These are phyloP conservation scores for Calonectria crousiana DNA, from an alignment of 2,329 filamentous ascomycete genomes.

Conservation along the genomic window DNA sequence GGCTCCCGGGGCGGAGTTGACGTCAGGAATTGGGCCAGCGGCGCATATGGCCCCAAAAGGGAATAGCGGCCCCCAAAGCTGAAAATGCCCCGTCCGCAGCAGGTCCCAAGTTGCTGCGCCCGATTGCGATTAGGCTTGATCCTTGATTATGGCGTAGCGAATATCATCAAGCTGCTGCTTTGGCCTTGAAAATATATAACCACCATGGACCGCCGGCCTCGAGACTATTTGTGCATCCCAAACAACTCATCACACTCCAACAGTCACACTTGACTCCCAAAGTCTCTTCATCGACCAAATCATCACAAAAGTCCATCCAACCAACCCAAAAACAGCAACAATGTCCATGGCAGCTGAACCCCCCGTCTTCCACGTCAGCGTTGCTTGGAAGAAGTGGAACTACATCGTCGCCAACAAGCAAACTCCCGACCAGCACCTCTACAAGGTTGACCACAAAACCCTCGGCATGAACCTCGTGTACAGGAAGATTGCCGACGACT, in stretches of 20 bases:
- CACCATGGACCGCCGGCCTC: neutral
- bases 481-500: neutral
- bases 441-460: neutral
- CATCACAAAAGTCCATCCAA: neutral
- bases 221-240: neutral
- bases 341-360: neutral
- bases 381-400: constrained; percentile 6
- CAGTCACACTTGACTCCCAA: neutral
- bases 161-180: neutral
- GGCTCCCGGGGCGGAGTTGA: neutral
- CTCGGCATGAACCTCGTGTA: constrained; percentile 5
- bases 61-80: neutral
- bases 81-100: neutral
- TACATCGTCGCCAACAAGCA: neutral
- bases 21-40: neutral
- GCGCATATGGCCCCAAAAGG: neutral
- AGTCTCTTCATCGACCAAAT: neutral
- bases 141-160: neutral
- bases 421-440: neutral
- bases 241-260: neutral
- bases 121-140: neutral
- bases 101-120: neutral
- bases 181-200: neutral
- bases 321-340: neutral
- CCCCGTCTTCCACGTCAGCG: neutral